phyloP scores from a whole-genome alignment of 2,329 filamentous ascomycete species.

The Gnomoniopsis smithogilvyi region DNA sequence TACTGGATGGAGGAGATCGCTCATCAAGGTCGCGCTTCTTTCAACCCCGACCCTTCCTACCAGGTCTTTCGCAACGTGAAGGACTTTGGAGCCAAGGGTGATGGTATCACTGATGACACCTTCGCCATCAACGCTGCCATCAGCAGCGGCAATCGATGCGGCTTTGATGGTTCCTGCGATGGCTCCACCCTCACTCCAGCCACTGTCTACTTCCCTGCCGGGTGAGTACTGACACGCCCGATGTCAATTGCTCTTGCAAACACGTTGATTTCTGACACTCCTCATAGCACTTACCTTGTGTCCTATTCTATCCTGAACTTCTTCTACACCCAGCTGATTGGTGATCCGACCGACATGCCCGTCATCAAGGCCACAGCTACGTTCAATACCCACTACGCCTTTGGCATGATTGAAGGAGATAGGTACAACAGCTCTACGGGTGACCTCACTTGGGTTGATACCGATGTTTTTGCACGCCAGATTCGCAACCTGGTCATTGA shows the following conservation, averaged over 20 bases:
- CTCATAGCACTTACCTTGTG: slow-evolving; percentile 60
- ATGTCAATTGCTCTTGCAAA: background rate
- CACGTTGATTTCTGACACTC: background rate
- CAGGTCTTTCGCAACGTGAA: slow-evolving; percentile 46
- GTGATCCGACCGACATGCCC: slow-evolving; percentile 60
- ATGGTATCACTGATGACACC: slow-evolving; percentile 51
- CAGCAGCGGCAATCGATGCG: slow-evolving; percentile 40
- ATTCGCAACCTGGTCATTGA: slow-evolving; percentile 58
- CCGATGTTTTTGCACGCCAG: slow-evolving; percentile 59
- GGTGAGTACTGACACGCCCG: slow-evolving; percentile 7
- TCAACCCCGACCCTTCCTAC: slow-evolving; percentile 40
- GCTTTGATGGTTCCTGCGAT: slow-evolving; percentile 31
- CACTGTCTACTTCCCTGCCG: slow-evolving; percentile 28
- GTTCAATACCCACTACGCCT: slow-evolving; percentile 36
- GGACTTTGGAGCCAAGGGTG: slow-evolving; percentile 38
- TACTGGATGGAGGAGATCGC: slow-evolving; percentile 43
- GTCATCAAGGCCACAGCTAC: slow-evolving; percentile 48
- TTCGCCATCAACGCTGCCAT: slow-evolving; percentile 50
- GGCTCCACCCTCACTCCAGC: slow-evolving; percentile 29
- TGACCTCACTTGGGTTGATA: slow-evolving; percentile 45
- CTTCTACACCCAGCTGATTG: slow-evolving; percentile 77
- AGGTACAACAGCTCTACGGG: slow-evolving; percentile 37
- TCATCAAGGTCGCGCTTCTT: slow-evolving; percentile 45
- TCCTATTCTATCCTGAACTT: slow-evolving; percentile 67
- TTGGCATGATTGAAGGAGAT: slow-evolving; percentile 47